These are phyloP conservation scores for Microcera coccophila DNA, from an alignment of 2,329 filamentous ascomycete species.

Conservation along the genomic window DNA sequence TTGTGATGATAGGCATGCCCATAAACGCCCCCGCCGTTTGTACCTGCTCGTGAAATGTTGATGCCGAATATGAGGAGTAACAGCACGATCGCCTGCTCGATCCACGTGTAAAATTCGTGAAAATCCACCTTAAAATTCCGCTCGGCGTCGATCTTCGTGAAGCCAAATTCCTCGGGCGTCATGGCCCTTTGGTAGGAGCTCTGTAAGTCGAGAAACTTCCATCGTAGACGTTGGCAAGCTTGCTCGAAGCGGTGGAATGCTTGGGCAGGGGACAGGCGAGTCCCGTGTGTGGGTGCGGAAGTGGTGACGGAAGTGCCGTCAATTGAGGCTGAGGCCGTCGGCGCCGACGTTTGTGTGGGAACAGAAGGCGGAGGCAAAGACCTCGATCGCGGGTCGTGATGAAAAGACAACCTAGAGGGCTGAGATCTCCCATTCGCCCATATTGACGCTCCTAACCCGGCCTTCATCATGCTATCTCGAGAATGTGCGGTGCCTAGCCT, in stretches of 20 bases:
- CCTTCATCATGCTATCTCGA: constrained; percentile 19
- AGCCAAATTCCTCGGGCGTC: constrained; percentile 33
- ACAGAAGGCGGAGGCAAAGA: constrained; percentile 3
- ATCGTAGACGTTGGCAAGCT: constrained; percentile 56
- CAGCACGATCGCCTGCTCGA: constrained; percentile 67
- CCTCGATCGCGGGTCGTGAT: constrained; percentile 12
- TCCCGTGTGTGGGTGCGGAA: background rate
- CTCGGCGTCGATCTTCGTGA: constrained; percentile 47
- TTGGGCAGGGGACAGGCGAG: constrained; percentile 28
- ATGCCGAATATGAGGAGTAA: constrained; percentile 63
- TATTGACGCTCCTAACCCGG: constrained; percentile 23
- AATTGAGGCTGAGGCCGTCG: background rate
- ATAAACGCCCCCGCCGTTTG: constrained; percentile 7
- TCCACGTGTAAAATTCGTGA: constrained; percentile 69
- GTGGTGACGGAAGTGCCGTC: background rate
- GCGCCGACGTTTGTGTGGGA: background rate
- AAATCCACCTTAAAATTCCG: constrained; percentile 76
- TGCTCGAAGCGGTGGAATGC: constrained; percentile 58
- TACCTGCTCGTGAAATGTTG: constrained; percentile 39
- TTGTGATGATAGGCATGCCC: constrained; percentile 65
- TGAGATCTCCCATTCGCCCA: constrained; percentile 20
- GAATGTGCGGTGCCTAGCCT: too few species aligned
- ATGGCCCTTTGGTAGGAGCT: constrained; percentile 52
- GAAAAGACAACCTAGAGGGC: constrained; percentile 1
- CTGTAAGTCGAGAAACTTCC: constrained; percentile 61